Evolutionary conservation across 2,329 filamentous ascomycete species (phyloP).

Genomic region (Beauveria asiatica): DNA sequence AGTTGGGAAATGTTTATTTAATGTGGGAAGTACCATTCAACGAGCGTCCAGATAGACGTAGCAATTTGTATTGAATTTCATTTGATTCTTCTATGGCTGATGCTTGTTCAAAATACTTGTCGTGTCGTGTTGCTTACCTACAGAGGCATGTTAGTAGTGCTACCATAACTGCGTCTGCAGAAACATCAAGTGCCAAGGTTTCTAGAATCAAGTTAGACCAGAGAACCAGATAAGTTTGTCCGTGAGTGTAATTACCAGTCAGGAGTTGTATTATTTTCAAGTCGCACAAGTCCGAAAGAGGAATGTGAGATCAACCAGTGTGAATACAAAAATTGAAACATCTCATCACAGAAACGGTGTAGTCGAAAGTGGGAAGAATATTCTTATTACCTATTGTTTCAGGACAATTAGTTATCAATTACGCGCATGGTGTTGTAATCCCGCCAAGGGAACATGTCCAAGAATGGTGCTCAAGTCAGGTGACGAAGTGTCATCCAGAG

Average conservation of each 20-base stretch:
- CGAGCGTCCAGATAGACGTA: background rate
- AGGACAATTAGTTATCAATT: conserved; percentile 22
- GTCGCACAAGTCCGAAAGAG: conserved; percentile 30
- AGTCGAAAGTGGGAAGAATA: conserved; percentile 13
- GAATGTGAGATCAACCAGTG: conserved; percentile 46
- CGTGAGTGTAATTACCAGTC: conserved; percentile 34
- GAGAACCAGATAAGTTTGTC: background rate
- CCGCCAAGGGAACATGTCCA: background rate
- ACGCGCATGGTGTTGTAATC: background rate
- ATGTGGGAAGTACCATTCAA: background rate
- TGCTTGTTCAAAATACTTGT: background rate
- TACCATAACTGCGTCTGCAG: background rate
- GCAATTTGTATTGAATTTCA: conserved; percentile 4
- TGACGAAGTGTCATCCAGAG: conserved; percentile 62
- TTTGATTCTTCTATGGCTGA: background rate
- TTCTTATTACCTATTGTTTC: conserved; percentile 27
- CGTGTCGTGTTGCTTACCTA: background rate
- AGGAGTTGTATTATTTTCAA: conserved; percentile 50
- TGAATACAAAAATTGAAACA: conserved; percentile 41
- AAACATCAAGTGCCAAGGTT: background rate
- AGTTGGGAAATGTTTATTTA: background rate
- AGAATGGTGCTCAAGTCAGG: conserved; percentile 35
- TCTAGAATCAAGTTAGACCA: background rate
- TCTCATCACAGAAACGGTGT: conserved; percentile 36
- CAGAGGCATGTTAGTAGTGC: conserved; percentile 3